phyloP scores from a whole-genome alignment of 768 basidiomycete species.

The Daedaleopsis nitida region DNA sequence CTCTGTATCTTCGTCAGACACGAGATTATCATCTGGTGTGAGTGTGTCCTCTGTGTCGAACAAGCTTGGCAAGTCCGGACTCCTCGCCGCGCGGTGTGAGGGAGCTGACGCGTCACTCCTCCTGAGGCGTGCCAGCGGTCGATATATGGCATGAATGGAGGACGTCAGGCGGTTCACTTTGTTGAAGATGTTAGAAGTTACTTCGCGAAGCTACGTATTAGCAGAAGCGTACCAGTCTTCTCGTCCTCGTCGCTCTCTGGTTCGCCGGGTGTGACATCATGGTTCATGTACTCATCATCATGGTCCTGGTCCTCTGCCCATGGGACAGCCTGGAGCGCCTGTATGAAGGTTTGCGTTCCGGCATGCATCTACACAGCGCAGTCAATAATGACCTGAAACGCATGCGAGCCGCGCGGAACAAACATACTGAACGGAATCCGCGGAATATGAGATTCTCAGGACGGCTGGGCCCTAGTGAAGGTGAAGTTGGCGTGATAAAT shows the following conservation, averaged over 20 bases:
- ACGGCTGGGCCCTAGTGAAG: constrained; percentile 46
- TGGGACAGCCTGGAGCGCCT: constrained; percentile 84
- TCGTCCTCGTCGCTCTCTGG: constrained; percentile 72
- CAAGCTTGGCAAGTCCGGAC: constrained; percentile 24
- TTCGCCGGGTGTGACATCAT: constrained; percentile 40
- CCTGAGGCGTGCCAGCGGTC: constrained; percentile 72
- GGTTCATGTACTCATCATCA: constrained; percentile 59
- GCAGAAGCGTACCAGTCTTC: constrained; percentile 23
- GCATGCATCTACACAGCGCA: constrained; percentile 66
- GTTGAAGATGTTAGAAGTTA: background rate
- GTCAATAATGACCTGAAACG: constrained; percentile 9
- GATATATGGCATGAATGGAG: constrained; percentile 86
- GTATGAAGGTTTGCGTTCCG: constrained; percentile 87
- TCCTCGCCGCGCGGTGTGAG: constrained; percentile 19
- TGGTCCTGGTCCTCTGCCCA: constrained; percentile 72
- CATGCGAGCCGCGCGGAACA: background rate
- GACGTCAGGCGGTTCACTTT: constrained; percentile 63
- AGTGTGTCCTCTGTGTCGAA: constrained; percentile 36
- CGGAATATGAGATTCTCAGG: constrained; percentile 55
- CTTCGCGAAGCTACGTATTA: background rate
- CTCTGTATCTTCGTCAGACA: constrained; percentile 55
- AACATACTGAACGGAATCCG: constrained; percentile 70
- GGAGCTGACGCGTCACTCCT: constrained; percentile 36
- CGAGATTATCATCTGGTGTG: constrained; percentile 35
- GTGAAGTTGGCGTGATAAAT: constrained; percentile 77